phyloP scores from a whole-genome alignment of 441 rosid genomes.

The Populus trichocarpa region DNA sequence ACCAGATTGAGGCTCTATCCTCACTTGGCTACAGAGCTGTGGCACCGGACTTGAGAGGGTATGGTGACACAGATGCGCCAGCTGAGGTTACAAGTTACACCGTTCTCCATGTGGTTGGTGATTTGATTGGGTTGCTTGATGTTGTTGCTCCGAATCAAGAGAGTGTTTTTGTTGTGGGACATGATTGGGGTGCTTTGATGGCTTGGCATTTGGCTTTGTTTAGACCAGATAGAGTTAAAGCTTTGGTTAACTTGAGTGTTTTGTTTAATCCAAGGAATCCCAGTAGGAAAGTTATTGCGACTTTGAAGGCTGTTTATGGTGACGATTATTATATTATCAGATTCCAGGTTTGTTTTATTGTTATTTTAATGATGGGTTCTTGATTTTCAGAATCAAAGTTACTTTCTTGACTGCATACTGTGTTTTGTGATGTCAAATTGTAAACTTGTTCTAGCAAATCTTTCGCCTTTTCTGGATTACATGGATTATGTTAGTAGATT shows the following conservation, averaged over 20 bases:
- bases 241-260: slow-evolving; percentile 46
- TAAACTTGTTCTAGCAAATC: neutral
- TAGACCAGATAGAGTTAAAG: slow-evolving; percentile 52
- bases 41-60: slow-evolving; percentile 67
- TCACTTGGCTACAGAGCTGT: slow-evolving; percentile 48
- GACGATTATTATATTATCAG: slow-evolving; percentile 69
- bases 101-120: neutral
- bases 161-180: slow-evolving; percentile 47
- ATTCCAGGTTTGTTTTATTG: slow-evolving; percentile 43
- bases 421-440: neutral
- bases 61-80: slow-evolving; percentile 47
- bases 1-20: slow-evolving; percentile 46
- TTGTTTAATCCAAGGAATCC: slow-evolving; percentile 52
- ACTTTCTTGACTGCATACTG: neutral
- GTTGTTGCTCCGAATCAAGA: neutral
- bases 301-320: slow-evolving; percentile 45
- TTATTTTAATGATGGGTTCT: neutral
- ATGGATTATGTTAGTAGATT: neutral
- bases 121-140: neutral
- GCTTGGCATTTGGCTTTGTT: slow-evolving; percentile 56
- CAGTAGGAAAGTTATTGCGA: slow-evolving; percentile 33
- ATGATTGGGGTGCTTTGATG: slow-evolving; percentile 57
- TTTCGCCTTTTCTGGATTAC: too few relatives aligned
- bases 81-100: slow-evolving; percentile 3
- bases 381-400: neutral